Evolutionary conservation across 1,284 basidiomycete genomes (phyloP), one percentile per base, ranked within the genome.

Genomic region (Trichosporon coremiiforme): DNA sequence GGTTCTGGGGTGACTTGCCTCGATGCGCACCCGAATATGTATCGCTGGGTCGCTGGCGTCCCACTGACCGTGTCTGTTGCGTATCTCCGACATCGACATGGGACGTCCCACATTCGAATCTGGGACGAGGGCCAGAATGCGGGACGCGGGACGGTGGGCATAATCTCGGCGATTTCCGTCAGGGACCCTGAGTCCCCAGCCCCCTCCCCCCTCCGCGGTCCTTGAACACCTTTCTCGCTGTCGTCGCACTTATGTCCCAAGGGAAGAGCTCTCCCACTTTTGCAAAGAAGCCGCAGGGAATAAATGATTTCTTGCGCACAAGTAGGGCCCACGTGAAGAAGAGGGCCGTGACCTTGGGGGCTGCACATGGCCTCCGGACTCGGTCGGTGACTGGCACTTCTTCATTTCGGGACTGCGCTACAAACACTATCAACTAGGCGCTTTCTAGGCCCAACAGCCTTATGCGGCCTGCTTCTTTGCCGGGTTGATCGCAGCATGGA

Each of bases 401-500:
- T 17, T 10, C 62, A 38, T 36, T 12, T 13, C n/a, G n/a, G 12
- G 38, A 41, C 2, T 5, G 38, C 6, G 2, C 12, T 41, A 41
- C 38, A 41, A 41, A 4, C 4, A 35, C 33, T 35, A 35, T 35
- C 33, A 35, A 35, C 33, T 35, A 9, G 33, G 33, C 33, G 9
- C 4, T 35, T 9, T 35, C 4, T 35, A 9, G 9, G 9, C 33
- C 4, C 33, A 12, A 45, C n/a, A n/a, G 29, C 20, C 20, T 29
- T 25, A 50, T 5, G 15, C 29, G 10, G 7, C 13, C 22, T 22
- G 22, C 57, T 62, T 36, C 35, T 66, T 65, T 25, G 60, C 64
- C 0, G 70, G 70, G 17, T 55, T 55, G 53, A 67, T 66, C 15
- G 70, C 69, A 29, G 35, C 45, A 62, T 57, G 57, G 50, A 70